These are phyloP conservation scores for Stentor roeselii DNA, from an alignment of 73 alveolate genomes.

Conservation along the genomic window DNA sequence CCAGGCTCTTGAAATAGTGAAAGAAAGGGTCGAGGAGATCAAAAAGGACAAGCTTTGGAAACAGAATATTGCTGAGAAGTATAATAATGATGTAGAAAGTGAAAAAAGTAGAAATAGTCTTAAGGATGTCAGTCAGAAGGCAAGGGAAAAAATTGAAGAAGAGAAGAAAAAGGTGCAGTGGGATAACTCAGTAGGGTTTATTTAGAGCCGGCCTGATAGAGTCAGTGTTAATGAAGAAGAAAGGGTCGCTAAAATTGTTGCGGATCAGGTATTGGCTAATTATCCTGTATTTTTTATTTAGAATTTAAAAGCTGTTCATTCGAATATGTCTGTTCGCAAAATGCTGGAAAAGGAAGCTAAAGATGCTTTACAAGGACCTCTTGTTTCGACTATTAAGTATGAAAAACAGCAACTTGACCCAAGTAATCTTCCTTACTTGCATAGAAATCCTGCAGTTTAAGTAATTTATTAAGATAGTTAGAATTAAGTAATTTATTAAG, in stretches of 20 bases:
- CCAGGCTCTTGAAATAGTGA: conserved; percentile 69
- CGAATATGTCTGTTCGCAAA: conserved; percentile 60
- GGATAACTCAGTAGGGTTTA: no score
- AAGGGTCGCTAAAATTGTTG: conserved; percentile 57
- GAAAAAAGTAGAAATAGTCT: conserved; percentile 30
- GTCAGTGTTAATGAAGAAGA: conserved; percentile 18
- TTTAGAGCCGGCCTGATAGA: no score
- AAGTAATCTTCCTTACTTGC: conserved; percentile 79
- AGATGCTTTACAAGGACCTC: conserved; percentile 52
- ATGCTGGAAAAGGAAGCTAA: conserved; percentile 78
- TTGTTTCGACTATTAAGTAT: conserved; percentile 56
- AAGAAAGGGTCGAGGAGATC: conserved; percentile 68
- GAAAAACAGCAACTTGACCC: conserved; percentile 57
- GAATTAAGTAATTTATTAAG: no score
- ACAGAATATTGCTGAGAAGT: conserved; percentile 53
- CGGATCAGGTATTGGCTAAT: conserved; percentile 74
- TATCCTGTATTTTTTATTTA: conserved; percentile 54
- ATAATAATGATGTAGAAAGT: conserved; percentile 51
- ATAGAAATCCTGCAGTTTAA: conserved; percentile 85
- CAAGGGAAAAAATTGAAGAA: conserved; percentile 47
- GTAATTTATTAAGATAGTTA: no score
- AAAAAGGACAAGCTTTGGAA: conserved; percentile 71
- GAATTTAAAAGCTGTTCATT: conserved; percentile 56
- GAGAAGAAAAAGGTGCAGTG: no score
- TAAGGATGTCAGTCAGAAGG: conserved; percentile 38